phyloP scores from a whole-genome alignment of 345 rosid genomes.

The Ricinus communis region DNA sequence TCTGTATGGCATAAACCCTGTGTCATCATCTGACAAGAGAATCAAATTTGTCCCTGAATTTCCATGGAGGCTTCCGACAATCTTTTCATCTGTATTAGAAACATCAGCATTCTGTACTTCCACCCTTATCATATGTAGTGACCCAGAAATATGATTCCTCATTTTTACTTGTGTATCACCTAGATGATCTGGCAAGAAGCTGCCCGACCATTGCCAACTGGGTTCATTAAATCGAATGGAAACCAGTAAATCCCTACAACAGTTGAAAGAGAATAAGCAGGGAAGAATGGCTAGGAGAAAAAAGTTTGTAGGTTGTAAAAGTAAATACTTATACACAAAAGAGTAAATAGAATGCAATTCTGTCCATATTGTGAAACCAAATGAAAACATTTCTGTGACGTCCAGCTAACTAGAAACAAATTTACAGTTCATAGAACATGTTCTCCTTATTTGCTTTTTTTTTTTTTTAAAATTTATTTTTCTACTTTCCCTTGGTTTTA shows the following conservation, averaged over 20 bases:
- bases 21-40: constrained; percentile 86
- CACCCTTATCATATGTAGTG: constrained; percentile 75
- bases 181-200: constrained; percentile 90
- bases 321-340: not conserved
- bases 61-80: constrained; percentile 67
- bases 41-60: constrained; percentile 84
- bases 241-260: constrained; percentile 76
- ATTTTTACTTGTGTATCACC: constrained; percentile 94
- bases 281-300: not conserved
- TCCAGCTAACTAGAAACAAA: not conserved
- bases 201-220: constrained; percentile 98
- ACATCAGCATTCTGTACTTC: constrained; percentile 90
- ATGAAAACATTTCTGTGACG: not conserved
- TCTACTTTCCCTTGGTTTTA: not conserved
- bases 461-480: too few relatives aligned
- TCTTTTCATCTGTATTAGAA: constrained; percentile 69
- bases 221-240: constrained; percentile 82
- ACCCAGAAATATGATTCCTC: constrained; percentile 70
- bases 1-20: constrained; percentile 93
- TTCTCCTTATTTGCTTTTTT: not conserved
- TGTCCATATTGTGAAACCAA: not conserved
- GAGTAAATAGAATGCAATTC: not conserved
- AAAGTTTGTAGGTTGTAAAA: not conserved
- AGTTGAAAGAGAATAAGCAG: constrained; percentile 1
- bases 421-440: not conserved